Conservation (phyloP, 176 grass and related monocot species). For the Phoenix roebelenii region DNA sequence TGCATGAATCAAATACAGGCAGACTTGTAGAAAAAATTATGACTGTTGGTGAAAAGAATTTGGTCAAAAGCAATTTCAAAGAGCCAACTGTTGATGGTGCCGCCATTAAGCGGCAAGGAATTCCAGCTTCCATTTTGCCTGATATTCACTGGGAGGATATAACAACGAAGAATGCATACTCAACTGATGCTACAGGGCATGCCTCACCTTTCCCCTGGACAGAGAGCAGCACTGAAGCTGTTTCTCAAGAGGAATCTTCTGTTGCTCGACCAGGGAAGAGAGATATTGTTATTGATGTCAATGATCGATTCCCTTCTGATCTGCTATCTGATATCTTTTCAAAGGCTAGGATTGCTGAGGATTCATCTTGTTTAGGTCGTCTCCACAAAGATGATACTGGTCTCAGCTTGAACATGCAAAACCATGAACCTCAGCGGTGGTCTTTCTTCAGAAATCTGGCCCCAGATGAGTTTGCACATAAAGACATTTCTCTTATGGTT, state of each 20-base stretch:
- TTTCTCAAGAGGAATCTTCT: constrained; percentile 35
- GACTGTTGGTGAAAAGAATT: constrained; percentile 24
- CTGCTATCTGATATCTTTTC: constrained; percentile 92
- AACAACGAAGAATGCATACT: constrained; percentile 8
- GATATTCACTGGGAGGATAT: constrained; percentile 32
- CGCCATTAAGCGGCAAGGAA: constrained; percentile 21
- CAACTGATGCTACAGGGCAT: constrained; percentile 18
- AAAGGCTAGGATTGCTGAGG: constrained; percentile 55
- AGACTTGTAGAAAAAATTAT: constrained; percentile 27
- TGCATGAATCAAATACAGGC: constrained; percentile 17
- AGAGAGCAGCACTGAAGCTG: constrained; percentile 15
- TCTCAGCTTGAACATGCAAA: constrained; percentile 69
- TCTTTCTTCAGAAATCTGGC: constrained; percentile 97
- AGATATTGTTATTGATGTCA: constrained; percentile 46
- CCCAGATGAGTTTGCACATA: constrained; percentile 56
- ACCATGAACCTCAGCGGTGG: constrained; percentile 80
- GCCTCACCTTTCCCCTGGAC: constrained; percentile 22
- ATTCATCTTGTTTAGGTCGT: constrained; percentile 43
- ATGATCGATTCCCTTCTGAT: constrained; percentile 60
- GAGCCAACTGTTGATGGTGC: constrained; percentile 21
- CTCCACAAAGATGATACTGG: constrained; percentile 59
- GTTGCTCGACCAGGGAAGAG: constrained; percentile 29
- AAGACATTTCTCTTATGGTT: constrained; percentile 51
- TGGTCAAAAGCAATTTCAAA: constrained; percentile 33
- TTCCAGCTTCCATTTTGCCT: constrained; percentile 25